These are phyloP conservation scores for Starmerella asiatica DNA, from an alignment of 805 yeast genomes.

Conservation along the genomic window DNA sequence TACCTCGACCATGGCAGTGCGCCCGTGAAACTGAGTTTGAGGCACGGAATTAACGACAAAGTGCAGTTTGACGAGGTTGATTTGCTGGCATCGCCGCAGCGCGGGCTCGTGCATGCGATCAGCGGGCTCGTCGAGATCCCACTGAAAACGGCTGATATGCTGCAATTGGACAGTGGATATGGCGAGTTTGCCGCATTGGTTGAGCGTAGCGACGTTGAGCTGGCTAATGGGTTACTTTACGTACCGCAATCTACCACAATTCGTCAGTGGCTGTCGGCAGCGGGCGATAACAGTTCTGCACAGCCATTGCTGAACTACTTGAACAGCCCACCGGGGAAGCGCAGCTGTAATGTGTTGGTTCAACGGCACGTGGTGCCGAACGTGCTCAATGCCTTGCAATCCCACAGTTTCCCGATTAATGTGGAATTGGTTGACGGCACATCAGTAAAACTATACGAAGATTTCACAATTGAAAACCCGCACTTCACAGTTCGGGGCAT, in stretches of 20 bases:
- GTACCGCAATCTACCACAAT: slow-evolving; percentile 16
- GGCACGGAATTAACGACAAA: slow-evolving; percentile 14
- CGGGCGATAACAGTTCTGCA: slow-evolving; percentile 2
- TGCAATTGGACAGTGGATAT: slow-evolving; percentile 9
- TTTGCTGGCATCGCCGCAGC: slow-evolving; percentile 18
- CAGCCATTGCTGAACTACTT: slow-evolving; percentile 15
- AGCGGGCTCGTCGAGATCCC: slow-evolving; percentile 16
- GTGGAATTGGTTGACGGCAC: slow-evolving; percentile 17
- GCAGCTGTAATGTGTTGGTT: slow-evolving; percentile 13
- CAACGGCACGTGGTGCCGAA: slow-evolving; percentile 6
- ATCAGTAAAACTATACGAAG: slow-evolving; percentile 1
- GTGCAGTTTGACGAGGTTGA: slow-evolving; percentile 18
- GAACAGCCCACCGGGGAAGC: slow-evolving; percentile 12
- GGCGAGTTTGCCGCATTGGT: slow-evolving; percentile 13
- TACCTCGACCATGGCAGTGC: slow-evolving; percentile 16
- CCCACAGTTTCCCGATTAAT: slow-evolving; percentile 4
- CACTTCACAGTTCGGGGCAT: neutral
- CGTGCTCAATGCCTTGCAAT: neutral
- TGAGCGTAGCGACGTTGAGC: slow-evolving; percentile 2
- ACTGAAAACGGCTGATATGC: slow-evolving; percentile 8
- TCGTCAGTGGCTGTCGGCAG: slow-evolving; percentile 3
- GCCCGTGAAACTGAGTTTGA: slow-evolving; percentile 10
- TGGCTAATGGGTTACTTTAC: slow-evolving; percentile 6
- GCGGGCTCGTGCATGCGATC: slow-evolving; percentile 22
- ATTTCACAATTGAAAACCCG: slow-evolving; percentile 5